Evolutionary conservation across 768 basidiomycete genomes (phyloP).

Genomic region (Lactifluus pinguis): DNA sequence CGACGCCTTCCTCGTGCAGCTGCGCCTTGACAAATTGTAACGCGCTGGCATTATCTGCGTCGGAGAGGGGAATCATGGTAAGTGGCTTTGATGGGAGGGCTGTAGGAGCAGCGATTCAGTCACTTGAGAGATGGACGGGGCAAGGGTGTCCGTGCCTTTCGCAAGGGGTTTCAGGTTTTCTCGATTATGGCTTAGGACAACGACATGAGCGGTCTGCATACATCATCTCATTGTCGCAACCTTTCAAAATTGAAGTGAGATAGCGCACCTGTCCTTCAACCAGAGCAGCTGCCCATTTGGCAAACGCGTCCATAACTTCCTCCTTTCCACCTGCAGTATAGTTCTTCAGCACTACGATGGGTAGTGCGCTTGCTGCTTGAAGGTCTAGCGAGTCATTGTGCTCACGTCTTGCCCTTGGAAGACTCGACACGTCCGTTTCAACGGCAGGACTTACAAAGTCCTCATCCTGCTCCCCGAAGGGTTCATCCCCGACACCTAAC

Average conservation of each 20-base stretch:
- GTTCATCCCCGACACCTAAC: slow-evolving; percentile 75
- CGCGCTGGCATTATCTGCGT: slow-evolving; percentile 76
- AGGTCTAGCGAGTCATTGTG: slow-evolving; percentile 26
- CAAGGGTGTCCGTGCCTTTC: slow-evolving; percentile 42
- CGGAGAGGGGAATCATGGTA: slow-evolving; percentile 66
- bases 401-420: background rate
- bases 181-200: slow-evolving; percentile 84
- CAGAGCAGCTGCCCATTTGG: slow-evolving; percentile 78
- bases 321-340: slow-evolving; percentile 56
- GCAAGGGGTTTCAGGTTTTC: slow-evolving; percentile 81
- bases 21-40: slow-evolving; percentile 77
- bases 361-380: slow-evolving; percentile 52
- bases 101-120: slow-evolving; percentile 22
- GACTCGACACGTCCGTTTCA: background rate
- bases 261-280: slow-evolving; percentile 65
- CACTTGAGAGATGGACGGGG: background rate
- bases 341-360: slow-evolving; percentile 81
- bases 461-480: slow-evolving; percentile 32
- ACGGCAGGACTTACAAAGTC: slow-evolving; percentile 13
- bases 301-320: slow-evolving; percentile 63
- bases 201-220: slow-evolving; percentile 78
- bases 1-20: slow-evolving; percentile 47
- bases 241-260: background rate
- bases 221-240: background rate
- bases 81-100: slow-evolving; percentile 82